phyloP scores from a whole-genome alignment of 768 basidiomycete genomes.

The Crassisporium funariophilum region DNA sequence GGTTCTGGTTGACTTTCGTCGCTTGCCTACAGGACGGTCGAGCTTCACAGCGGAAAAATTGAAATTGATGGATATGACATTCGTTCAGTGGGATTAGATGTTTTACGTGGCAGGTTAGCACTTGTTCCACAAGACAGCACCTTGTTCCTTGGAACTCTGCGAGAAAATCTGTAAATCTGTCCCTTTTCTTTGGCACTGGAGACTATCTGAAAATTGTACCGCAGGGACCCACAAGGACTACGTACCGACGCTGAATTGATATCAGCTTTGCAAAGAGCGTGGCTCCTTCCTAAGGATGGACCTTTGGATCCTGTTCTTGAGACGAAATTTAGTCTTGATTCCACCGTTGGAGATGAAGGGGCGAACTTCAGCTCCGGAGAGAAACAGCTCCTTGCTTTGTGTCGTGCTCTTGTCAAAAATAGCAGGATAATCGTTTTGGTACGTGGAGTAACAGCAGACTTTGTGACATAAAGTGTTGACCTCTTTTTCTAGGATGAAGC shows the following conservation, averaged over 20 bases:
- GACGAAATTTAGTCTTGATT: constrained; percentile 68
- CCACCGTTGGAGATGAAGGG: constrained; percentile 63
- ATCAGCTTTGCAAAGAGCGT: constrained; percentile 59
- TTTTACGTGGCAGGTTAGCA: constrained; percentile 54
- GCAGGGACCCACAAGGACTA: constrained; percentile 55
- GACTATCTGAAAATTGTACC: not conserved
- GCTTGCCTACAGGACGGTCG: constrained; percentile 49
- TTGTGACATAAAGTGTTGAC: too few relatives aligned
- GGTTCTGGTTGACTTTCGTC: not conserved
- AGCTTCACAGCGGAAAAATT: constrained; percentile 58
- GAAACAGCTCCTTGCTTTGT: constrained; percentile 63
- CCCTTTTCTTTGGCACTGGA: not conserved
- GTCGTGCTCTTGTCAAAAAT: constrained; percentile 61
- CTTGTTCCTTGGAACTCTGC: constrained; percentile 46
- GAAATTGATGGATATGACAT: constrained; percentile 60
- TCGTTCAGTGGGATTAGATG: constrained; percentile 53
- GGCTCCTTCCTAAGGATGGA: constrained; percentile 57
- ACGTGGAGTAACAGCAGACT: too few relatives aligned
- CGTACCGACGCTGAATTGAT: constrained; percentile 65
- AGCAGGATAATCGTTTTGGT: constrained; percentile 60
- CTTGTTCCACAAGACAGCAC: constrained; percentile 69
- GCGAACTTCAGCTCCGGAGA: constrained; percentile 68
- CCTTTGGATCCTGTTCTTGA: constrained; percentile 46
- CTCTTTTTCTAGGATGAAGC: constrained; percentile 57
- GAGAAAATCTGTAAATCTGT: constrained; percentile 41